phyloP scores from a whole-genome alignment of 768 basidiomycete species.

The Boletus rex-veris region DNA sequence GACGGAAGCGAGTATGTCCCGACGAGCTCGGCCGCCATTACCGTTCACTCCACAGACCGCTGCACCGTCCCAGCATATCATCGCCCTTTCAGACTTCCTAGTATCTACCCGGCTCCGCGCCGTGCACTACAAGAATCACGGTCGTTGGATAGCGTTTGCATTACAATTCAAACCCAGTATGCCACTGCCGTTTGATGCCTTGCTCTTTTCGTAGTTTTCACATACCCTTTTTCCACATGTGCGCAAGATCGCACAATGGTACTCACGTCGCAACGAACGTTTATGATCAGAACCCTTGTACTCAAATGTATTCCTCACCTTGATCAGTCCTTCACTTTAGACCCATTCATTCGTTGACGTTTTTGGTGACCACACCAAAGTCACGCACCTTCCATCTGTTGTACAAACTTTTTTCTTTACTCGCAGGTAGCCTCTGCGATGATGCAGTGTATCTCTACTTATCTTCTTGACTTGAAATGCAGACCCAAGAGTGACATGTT shows the following conservation, averaged over 20 bases:
- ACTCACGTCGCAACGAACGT: conserved; percentile 10
- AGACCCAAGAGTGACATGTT: not conserved
- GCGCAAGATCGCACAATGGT: conserved; percentile 15
- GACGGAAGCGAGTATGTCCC: not conserved
- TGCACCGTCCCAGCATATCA: conserved; percentile 8
- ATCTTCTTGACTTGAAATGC: not conserved
- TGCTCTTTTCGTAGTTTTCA: not conserved
- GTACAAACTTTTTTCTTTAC: conserved; percentile 2
- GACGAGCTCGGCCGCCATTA: not conserved
- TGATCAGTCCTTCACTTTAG: not conserved
- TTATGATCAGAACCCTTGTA: conserved; percentile 2
- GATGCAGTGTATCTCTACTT: conserved; percentile 3
- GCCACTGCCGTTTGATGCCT: conserved; percentile 3
- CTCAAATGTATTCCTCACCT: not conserved
- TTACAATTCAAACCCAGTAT: conserved; percentile 16
- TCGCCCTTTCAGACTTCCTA: conserved; percentile 17
- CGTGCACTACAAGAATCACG: not conserved
- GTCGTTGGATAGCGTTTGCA: conserved; percentile 5
- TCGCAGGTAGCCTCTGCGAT: not conserved
- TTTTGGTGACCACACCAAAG: conserved; percentile 5
- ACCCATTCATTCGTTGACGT: not conserved
- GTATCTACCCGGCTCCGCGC: not conserved
- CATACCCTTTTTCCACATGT: not conserved
- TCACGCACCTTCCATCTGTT: not conserved
- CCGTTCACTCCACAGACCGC: not conserved